Evolutionary conservation across 2,329 filamentous ascomycete genomes (phyloP), one percentile per base, ranked within the genome.

Genomic region (Aspergillus alliaceus): DNA sequence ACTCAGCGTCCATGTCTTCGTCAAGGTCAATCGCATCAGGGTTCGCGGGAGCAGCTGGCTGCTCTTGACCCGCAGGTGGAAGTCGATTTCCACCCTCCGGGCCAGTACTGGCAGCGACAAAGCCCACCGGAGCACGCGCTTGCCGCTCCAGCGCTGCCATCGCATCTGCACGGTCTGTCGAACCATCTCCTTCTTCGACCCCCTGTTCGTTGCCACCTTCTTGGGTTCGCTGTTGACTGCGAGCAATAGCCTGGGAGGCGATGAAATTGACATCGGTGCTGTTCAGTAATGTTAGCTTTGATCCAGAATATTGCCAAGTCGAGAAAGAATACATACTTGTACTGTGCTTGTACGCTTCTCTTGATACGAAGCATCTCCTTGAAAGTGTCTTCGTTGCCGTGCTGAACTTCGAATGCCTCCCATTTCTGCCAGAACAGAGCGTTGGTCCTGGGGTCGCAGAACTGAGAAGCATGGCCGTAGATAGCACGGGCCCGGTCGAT

Each of bases 281-380:
- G 64, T 53, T 50, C 29, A 29, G 29, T 9, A 47, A 44, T 47
- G 67, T 81, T 72, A 81, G 77, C 62, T 58, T 46, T 47, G 29
- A 20, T 20, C 18, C n/a, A 25, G 42, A 6, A 31, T 20, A 3
- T 14, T 44, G 20, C 25, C 35, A 46, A 49, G 2, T 4, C n/a
- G 37, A 48, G 46, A 44, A 20, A 44, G 35, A 12, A 39, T 37
- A 77, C 80, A 70, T 82, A 86, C 83, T 98, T 98, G 82, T 96
- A 99, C 78, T 97, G 91, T 53, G 95, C 93, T 75, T 97, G 92
- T 12, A 99, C 95, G 75, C 91, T 96, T 72, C 95, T 84, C 82
- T 98, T 99, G 81, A 99, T 92, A 29, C 95, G 88, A 61, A 98
- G 82, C 95, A 99, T 99, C 74, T 99, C 95, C 80, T 96, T 97